Evolutionary conservation across 2,329 filamentous ascomycete species (phyloP).

Genomic region (Alternaria longipes): DNA sequence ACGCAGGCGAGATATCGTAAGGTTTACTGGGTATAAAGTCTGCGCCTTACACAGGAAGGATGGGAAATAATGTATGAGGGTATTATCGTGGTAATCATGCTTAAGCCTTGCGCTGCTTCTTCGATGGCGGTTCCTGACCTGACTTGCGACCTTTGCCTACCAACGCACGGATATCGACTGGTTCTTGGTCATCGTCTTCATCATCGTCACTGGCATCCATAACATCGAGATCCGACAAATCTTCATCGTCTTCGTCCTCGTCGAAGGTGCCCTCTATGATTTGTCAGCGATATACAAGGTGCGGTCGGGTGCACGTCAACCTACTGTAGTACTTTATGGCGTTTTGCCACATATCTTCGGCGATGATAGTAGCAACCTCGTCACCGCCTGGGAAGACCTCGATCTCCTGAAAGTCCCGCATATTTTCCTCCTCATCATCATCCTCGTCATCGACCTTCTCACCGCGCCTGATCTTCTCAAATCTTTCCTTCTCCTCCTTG

Average conservation of each 20-base stretch:
- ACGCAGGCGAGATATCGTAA: background rate
- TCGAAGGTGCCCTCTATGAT: constrained; percentile 65
- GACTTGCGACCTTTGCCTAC: constrained; percentile 59
- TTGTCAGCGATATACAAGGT: constrained; percentile 49
- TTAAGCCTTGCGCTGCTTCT: constrained; percentile 55
- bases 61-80: background rate
- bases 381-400: constrained; percentile 92
- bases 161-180: constrained; percentile 58
- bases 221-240: constrained; percentile 73
- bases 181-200: constrained; percentile 64
- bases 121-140: constrained; percentile 41
- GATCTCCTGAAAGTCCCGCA: constrained; percentile 71
- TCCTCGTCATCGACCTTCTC: constrained; percentile 50
- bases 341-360: constrained; percentile 87
- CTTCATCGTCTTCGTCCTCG: constrained; percentile 59
- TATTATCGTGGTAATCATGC: background rate
- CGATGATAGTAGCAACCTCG: constrained; percentile 79
- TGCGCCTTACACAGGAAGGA: constrained; percentile 1
- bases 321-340: constrained; percentile 92
- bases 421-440: constrained; percentile 64
- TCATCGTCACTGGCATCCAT: constrained; percentile 52
- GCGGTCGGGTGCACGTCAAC: constrained; percentile 48
- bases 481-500: constrained; percentile 68
- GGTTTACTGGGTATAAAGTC: constrained; percentile 13
- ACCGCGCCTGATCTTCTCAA: constrained; percentile 55